Base-by-base conservation (phyloP, 371 early-diverging fungal species). In the Rhizopus delemar region DNA sequence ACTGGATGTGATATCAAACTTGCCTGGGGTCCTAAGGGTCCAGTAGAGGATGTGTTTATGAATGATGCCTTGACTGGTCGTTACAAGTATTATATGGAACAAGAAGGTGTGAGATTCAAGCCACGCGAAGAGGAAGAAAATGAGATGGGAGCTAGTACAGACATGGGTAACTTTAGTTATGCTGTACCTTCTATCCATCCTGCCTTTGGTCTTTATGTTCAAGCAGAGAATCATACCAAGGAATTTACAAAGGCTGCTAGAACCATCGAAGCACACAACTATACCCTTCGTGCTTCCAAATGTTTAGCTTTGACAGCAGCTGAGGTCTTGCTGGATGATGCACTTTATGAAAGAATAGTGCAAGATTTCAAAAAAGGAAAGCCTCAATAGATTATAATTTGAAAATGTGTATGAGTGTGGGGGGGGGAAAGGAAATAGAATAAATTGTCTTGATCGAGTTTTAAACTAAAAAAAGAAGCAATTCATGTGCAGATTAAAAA, bases 131-230 rank as follows among this genome's bases (percentile, higher is more conserved):
- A 66, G 2, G 79, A 82, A 60, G 67, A 77, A 43, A 62, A 64
- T 8, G 31, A 51, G 32, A 69, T 70, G 1, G 52, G 57, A 34
- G 89, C 81, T 4, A 77, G 79, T 6, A 88, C 87, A 3, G 92
- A 92, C 58, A 86, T 89, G 80, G 92, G 91, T 34, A 89, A 90
- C 50, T 63, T 83, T 13, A 74, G 73, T 11, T 60, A 74, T 16
- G 73, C 66, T 4, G 41, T 78, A n/a, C 63, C 48, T 15, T 49
- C 51, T 31, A 49, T 55, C n/a, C 54, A 60, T 8, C 43, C 63
- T 15, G 32, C 29, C 38, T 74, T 69, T 56, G 46, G 50, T 33
- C 39, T 65, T 39, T 46, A 46, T 34, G 43, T 53, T 29, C 15
- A 8, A 11, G 53, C 60, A 22, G 3, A 34, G 41, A 60, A 60